Evolutionary conservation across 306 rosid species (phyloP), one percentile per base, ranked within the genome.

Genomic region (Ochetophila trinervis): DNA sequence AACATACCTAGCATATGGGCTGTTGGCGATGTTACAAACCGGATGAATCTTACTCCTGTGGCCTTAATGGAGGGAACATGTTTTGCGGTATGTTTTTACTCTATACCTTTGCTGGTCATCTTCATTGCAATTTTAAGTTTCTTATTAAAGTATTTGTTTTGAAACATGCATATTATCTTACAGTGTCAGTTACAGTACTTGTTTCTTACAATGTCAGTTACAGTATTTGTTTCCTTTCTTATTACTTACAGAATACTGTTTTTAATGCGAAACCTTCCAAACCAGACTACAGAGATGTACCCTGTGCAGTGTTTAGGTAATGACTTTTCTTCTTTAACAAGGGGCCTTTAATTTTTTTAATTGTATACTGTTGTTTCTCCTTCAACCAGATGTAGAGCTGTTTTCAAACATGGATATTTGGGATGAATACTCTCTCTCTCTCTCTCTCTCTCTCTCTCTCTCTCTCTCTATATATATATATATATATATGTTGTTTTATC

Each of bases 1-100:
- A 87, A 74, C 64, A 35, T 87, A 47, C 87, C 95, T 60, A 93
- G 86, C 79, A 83, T 93, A 73, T 93, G 97, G 94, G 98, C 96
- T 74, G 88, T 93, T 52, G 98, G 98, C 65, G 97, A 93, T 81
- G 96, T 89, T 70, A 89, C 98, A 69, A 84, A 93, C 59, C 85
- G 98, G 49, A 64, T 79, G 65, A 93, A 89, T 78, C 97, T 93
- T 55, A 93, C 98, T 20, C 98, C 98, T 0, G 97, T 93, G 76
- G 98, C 98, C 76, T 74, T 90, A 69, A 81, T 89, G 98, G 97
- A 93, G 80, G 94, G 91, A 72, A 79, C 89, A 15, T 78, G 62
- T 75, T 87, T 93, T 73, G 94, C 93, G 35, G 97, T 93, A 84
- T 67, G 97, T 79, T 47, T 74, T 71, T 37, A 48, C 37, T 64